These are phyloP conservation scores for Gracilaria vermiculophylla DNA, from an alignment of 23 red algal genomes.

Conservation along the genomic window DNA sequence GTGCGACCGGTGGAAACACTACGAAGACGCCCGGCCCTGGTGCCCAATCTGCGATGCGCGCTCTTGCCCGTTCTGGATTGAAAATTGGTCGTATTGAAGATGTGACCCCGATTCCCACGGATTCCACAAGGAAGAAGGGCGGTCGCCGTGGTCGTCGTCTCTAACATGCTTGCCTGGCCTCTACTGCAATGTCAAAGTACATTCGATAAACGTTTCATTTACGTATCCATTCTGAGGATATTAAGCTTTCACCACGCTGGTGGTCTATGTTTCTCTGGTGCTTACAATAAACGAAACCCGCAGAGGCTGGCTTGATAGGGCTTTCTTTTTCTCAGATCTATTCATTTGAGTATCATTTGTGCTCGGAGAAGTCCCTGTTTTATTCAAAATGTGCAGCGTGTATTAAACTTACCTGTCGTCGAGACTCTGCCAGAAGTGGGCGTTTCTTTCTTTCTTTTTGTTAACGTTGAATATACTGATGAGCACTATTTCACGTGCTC, in stretches of 20 bases:
- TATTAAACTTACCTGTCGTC: too few relatives aligned
- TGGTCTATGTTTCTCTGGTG: neutral
- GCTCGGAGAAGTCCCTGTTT: too few relatives aligned
- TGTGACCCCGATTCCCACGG: slow-evolving; percentile 95
- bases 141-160: slow-evolving; percentile 93
- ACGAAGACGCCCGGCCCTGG: slow-evolving; percentile 93
- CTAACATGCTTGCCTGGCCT: slow-evolving; percentile 63
- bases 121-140: slow-evolving; percentile 97
- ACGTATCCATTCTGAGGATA: neutral
- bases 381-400: too few relatives aligned
- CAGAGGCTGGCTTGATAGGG: slow-evolving; percentile 56
- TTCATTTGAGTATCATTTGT: too few relatives aligned
- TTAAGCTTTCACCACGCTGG: neutral
- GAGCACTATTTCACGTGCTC: too few relatives aligned
- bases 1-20: slow-evolving; percentile 90
- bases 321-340: neutral
- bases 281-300: slow-evolving; percentile 28
- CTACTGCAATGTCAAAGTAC: neutral
- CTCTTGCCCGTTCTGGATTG: slow-evolving; percentile 91
- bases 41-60: slow-evolving; percentile 97
- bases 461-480: too few relatives aligned
- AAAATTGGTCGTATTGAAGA: slow-evolving; percentile 99
- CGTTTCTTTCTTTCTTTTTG: too few relatives aligned
- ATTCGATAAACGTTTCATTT: neutral
- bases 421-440: too few relatives aligned